phyloP scores from a whole-genome alignment of 805 yeast genomes.

The Wickerhamomyces pijperi region DNA sequence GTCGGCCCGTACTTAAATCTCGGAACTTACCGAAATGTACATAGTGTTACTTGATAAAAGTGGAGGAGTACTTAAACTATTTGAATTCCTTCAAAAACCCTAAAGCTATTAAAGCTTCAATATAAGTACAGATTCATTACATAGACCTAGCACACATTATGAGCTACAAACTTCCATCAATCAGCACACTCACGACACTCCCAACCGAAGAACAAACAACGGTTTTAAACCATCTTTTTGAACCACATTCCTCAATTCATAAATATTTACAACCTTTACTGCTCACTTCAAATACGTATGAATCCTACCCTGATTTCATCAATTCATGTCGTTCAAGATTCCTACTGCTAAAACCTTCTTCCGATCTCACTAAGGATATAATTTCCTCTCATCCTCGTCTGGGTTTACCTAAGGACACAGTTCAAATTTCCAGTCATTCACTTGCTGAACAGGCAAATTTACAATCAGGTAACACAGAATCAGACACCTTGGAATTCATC shows the following conservation, averaged over 20 bases:
- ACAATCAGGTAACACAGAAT: slow-evolving; percentile 25
- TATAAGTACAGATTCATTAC: too few species aligned
- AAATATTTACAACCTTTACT: slow-evolving; percentile 11
- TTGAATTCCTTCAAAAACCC: too few species aligned
- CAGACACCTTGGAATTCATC: slow-evolving; percentile 34
- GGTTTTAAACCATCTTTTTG: slow-evolving; percentile 28
- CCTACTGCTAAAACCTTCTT: slow-evolving; percentile 8
- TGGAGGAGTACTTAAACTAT: too few species aligned
- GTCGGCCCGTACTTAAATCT: too few species aligned
- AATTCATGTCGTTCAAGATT: slow-evolving; percentile 8
- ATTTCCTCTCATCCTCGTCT: slow-evolving; percentile 88
- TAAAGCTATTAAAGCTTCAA: too few species aligned
- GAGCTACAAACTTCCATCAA: slow-evolving; percentile 21
- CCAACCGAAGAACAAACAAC: slow-evolving; percentile 21
- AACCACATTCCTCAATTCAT: slow-evolving; percentile 13
- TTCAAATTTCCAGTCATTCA: slow-evolving; percentile 52
- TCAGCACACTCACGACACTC: slow-evolving; percentile 16
- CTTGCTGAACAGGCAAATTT: slow-evolving; percentile 61
- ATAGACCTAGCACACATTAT: too few species aligned
- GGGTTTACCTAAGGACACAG: slow-evolving; percentile 43
- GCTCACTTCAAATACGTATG: slow-evolving; percentile 2
- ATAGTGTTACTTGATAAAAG: too few species aligned
- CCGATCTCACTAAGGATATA: slow-evolving; percentile 27
- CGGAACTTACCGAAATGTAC: too few species aligned
- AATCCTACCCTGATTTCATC: slow-evolving; percentile 9